Base-by-base conservation (phyloP, 2,329 filamentous ascomycete species). In the Paracoccidioides brasiliensis region DNA sequence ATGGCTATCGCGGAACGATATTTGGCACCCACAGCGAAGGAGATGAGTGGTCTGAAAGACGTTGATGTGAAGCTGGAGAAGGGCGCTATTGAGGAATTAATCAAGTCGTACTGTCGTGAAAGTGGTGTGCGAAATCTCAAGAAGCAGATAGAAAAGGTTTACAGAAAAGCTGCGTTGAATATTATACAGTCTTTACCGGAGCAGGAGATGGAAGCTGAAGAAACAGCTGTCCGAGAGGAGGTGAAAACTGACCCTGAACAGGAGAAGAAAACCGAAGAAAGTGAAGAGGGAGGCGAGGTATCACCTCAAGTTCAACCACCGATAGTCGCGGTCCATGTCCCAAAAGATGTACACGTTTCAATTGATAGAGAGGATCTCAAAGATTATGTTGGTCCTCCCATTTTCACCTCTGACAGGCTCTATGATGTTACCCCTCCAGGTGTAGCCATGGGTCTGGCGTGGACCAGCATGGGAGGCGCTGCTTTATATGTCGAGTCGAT, bases 71-170 rank as follows among this genome's bases (percentile, higher is more conserved):
- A 77, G n/a, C 77, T 98, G 45, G 85, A 83, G 59, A 84, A 90
- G 62, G 85, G 87, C 56, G 94, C 91, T 10, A 94, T 98, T 46
- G 86, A 93, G 66, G 93, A 98, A 72, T 79, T 98, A 46, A 98
- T 98, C 76, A 97, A 97, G 74, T 95, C 89, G 30, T 98, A 98
- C 75, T 96, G 90, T 74, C 87, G 93, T 45, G 93, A 98, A 73
- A 95, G 90, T 45, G 93, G 93, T 64, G 94, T 98, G 7, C 85
- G 93, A 62, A 98, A 98, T 67, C 76, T 98, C 58, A 98, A 98
- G 80, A 97, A 98, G 77, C 91, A 97, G 70, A 98, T 98, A 59
- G 93, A 98, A 71, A 98, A 98, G 76, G 89, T 98, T 3, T 98
- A 96, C 73, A 84, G 93, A 57, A 98, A 98, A 73, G 90, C 91